Percentiles rank a stretch among this genome's conserved stretches.
Evolutionary conservation across 805 yeast species (phyloP).

Genomic region (Wickerhamiella siamensis): DNA sequence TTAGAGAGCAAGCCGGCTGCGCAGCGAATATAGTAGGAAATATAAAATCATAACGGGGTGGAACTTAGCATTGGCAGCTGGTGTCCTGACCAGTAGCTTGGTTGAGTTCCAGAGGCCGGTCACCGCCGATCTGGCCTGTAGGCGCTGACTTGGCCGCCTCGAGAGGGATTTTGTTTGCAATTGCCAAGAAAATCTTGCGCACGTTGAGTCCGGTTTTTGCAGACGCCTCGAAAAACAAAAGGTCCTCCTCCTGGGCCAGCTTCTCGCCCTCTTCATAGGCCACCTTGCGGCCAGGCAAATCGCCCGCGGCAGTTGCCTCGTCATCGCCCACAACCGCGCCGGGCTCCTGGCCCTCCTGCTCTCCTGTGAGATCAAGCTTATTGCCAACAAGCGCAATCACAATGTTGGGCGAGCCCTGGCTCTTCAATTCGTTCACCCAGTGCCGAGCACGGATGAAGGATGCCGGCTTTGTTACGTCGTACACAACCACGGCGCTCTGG

Average conservation of each 20-base stretch:
- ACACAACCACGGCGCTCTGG: conserved; percentile 90
- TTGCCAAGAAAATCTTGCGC: conserved; percentile 77
- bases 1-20: too few relatives aligned
- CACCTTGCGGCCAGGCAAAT: conserved; percentile 45
- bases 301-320: conserved; percentile 19
- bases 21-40: too few relatives aligned
- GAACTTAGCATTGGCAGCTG: conserved; percentile 15
- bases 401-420: conserved; percentile 85
- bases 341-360: conserved; percentile 18
- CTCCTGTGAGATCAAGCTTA: conserved; percentile 65
- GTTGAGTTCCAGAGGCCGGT: conserved; percentile 15
- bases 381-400: conserved; percentile 90
- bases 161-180: conserved; percentile 76
- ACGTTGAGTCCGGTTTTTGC: conserved; percentile 86
- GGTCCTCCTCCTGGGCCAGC: conserved; percentile 80
- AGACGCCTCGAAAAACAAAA: conserved; percentile 84
- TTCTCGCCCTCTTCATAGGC: conserved; percentile 73
- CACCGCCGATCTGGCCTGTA: conserved; percentile 17
- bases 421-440: conserved; percentile 93
- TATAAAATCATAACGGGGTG: too few relatives aligned
- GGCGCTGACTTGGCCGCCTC: conserved; percentile 21
- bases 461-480: conserved; percentile 89
- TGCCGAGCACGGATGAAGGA: conserved; percentile 92
- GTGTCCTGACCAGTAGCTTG: conserved; percentile 11
- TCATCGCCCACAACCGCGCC: conserved; percentile 20